Conservation (phyloP, 2,329 filamentous ascomycete species). For the Exophiala lecanii-corni region DNA sequence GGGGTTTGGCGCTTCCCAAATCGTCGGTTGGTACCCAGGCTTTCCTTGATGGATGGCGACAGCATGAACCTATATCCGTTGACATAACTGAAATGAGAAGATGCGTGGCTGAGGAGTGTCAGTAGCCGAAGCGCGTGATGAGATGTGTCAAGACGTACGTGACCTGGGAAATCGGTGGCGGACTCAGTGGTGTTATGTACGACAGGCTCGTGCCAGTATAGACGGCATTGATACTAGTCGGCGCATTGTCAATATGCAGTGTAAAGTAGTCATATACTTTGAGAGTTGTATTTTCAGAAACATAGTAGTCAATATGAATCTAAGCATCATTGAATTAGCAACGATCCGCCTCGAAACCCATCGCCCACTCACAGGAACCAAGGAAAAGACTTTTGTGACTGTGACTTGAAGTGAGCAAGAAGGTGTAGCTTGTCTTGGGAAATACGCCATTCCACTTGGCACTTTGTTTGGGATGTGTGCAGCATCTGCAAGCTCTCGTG, state of each 20-base stretch:
- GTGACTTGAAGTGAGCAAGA: conserved; percentile 7
- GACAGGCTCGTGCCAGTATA: conserved; percentile 12
- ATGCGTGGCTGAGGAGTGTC: conserved; percentile 5
- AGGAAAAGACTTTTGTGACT: conserved; percentile 8
- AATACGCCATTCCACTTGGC: background rate
- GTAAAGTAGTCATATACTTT: conserved; percentile 17
- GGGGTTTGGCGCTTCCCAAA: conserved; percentile 9
- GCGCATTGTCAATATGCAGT: conserved; percentile 20
- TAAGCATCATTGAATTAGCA: background rate
- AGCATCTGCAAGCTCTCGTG: background rate
- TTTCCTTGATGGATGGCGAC: conserved; percentile 2
- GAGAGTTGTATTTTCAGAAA: conserved; percentile 13
- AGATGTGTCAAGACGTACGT: too few species aligned
- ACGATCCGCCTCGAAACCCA: background rate
- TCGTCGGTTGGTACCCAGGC: conserved; percentile 3
- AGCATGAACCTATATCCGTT: conserved; percentile 13
- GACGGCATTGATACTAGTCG: conserved; percentile 20
- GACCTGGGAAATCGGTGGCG: too few species aligned
- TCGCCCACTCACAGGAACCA: conserved; percentile 7
- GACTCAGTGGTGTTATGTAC: conserved; percentile 6
- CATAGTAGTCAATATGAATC: conserved; percentile 20
- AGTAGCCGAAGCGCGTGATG: too few species aligned
- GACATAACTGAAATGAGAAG: conserved; percentile 7
- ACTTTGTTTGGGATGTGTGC: conserved; percentile 2
- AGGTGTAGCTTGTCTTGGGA: background rate